Conservation (phyloP, 805 yeast genomes). For the Scheffersomyces spartinae region DNA sequence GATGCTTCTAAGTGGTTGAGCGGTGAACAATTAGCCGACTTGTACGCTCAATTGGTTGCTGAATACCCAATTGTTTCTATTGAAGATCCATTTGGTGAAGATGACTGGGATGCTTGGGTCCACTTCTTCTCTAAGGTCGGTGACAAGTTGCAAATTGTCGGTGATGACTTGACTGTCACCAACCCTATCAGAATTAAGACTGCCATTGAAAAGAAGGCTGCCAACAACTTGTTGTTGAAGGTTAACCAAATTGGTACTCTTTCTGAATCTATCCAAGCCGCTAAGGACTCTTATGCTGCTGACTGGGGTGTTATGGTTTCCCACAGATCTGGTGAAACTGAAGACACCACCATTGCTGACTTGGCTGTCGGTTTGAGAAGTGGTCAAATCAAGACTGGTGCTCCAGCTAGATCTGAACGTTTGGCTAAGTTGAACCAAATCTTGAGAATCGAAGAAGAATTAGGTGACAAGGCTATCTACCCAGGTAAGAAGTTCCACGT, state of each 20-base stretch:
- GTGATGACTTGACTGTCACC: constrained; percentile 97
- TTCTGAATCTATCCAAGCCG: constrained; percentile 94
- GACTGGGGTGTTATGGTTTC: constrained; percentile 99
- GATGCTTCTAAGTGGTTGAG: constrained; percentile 86
- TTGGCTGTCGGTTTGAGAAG: constrained; percentile 95
- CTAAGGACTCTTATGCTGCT: constrained; percentile 87
- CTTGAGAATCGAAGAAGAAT: constrained; percentile 96
- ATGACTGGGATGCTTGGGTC: constrained; percentile 98
- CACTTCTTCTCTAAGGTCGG: constrained; percentile 65
- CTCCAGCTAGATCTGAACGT: constrained; percentile 99
- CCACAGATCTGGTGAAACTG: constrained; percentile 99
- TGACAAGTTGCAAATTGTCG: constrained; percentile 79
- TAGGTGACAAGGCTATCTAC: constrained; percentile 93
- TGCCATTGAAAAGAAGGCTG: constrained; percentile 95
- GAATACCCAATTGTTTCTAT: constrained; percentile 96
- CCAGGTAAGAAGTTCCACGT: constrained; percentile 88
- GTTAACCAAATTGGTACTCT: constrained; percentile 98
- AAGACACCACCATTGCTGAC: constrained; percentile 97
- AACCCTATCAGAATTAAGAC: constrained; percentile 90
- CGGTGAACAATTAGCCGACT: constrained; percentile 75
- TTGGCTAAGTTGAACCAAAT: constrained; percentile 98
- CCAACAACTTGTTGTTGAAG: constrained; percentile 89
- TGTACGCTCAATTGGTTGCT: constrained; percentile 68
- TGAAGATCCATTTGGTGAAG: constrained; percentile 99
- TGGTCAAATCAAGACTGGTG: constrained; percentile 99